Conservation (phyloP, 495 filamentous ascomycete genomes). For the Tuber indicum region DNA sequence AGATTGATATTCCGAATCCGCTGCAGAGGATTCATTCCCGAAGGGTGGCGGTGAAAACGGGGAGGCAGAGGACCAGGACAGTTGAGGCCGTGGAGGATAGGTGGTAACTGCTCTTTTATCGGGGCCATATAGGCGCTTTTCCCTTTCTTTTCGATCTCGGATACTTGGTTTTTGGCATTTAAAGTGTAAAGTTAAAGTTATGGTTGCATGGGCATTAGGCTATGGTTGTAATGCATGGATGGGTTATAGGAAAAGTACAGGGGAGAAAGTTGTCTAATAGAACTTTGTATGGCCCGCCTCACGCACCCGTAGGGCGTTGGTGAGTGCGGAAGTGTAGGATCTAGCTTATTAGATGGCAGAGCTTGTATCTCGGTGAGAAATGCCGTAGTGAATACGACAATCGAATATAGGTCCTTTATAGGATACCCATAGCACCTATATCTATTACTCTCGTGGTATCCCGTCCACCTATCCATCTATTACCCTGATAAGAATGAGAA, state of each 20-base stretch:
- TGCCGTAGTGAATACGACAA: neutral
- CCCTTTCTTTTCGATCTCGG: neutral
- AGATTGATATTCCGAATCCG: constrained; percentile 30
- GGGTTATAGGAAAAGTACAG: neutral
- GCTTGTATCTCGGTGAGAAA: neutral
- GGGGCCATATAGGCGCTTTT: neutral
- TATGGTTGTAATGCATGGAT: neutral
- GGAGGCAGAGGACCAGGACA: constrained; percentile 29
- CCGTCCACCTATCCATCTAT: neutral
- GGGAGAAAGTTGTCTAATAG: neutral
- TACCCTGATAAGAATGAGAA: neutral
- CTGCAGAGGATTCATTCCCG: constrained; percentile 36
- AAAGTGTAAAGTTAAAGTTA: too few species aligned
- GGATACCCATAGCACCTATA: neutral
- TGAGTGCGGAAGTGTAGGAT: neutral
- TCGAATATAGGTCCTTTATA: neutral
- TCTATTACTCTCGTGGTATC: neutral
- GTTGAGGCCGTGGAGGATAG: constrained; percentile 7
- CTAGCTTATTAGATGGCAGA: neutral
- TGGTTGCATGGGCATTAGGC: neutral
- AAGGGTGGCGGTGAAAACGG: constrained; percentile 22
- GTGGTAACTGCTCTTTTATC: neutral
- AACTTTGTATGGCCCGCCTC: neutral
- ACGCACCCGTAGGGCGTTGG: neutral
- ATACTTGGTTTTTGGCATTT: neutral